A percentile compares a stretch with the other conserved stretches of the same genome.
phyloP scores from a whole-genome alignment of 371 early-diverging fungal species.

The Entomophthora muscae region DNA sequence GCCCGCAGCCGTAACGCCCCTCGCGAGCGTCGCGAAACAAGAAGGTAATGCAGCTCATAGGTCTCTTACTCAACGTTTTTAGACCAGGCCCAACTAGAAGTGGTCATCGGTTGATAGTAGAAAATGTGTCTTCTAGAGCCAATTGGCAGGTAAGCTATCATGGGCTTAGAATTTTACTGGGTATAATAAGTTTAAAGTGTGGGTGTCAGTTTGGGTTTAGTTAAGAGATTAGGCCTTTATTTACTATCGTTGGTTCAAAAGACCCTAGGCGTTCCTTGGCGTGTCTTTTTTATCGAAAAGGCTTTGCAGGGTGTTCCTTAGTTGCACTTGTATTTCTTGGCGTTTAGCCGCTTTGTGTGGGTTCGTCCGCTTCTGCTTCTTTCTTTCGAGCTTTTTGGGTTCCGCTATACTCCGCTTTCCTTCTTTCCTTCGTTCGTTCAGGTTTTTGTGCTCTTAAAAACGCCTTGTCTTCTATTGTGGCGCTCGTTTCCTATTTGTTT shows the following conservation, averaged over 20 bases:
- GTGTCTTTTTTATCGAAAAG: no score
- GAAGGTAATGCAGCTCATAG: no score
- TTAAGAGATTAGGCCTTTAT: not conserved
- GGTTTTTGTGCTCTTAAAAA: constrained; percentile 3
- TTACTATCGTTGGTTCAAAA: no score
- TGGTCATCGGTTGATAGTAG: constrained; percentile 43
- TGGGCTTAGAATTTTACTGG: constrained; percentile 9
- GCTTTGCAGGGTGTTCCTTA: no score
- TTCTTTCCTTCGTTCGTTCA: constrained; percentile 12
- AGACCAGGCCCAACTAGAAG: constrained; percentile 30
- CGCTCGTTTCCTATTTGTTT: no score
- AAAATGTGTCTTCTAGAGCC: constrained; percentile 47
- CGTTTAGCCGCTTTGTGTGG: no score
- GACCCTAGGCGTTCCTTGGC: no score
- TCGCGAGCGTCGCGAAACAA: constrained; percentile 1
- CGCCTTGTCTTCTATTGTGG: constrained; percentile 9
- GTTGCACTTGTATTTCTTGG: no score
- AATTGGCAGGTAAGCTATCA: constrained; percentile 61
- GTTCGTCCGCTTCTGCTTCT: no score
- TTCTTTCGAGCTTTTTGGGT: not conserved
- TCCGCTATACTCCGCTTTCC: not conserved
- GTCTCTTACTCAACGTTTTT: no score
- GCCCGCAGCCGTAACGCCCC: constrained; percentile 35
- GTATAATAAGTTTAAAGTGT: not conserved
- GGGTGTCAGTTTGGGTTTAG: not conserved